phyloP scores from a whole-genome alignment of 306 rosid genomes.

The Fragaria nilgerrensis region DNA sequence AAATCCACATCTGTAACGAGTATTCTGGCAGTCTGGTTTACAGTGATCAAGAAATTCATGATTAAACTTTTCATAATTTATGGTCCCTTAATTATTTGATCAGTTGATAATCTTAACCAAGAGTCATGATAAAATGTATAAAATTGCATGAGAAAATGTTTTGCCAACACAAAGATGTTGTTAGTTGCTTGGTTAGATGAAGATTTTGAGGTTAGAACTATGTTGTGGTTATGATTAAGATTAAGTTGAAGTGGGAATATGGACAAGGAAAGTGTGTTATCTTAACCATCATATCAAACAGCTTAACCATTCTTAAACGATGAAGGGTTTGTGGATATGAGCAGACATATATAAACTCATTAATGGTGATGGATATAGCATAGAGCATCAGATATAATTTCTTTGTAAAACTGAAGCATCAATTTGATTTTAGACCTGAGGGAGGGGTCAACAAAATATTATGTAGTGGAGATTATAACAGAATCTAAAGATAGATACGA shows the following conservation, averaged over 20 bases:
- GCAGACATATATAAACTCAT: neutral
- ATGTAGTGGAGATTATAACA: neutral
- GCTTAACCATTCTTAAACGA: constrained; percentile 5
- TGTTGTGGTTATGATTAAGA: neutral
- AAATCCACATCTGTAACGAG: neutral
- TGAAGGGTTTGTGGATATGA: neutral
- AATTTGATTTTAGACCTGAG: neutral
- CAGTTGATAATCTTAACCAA: neutral
- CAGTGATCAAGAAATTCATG: neutral
- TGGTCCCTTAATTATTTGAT: too few relatives aligned
- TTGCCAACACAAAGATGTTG: neutral
- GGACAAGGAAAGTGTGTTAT: neutral
- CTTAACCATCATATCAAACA: constrained; percentile 16
- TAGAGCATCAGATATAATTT: neutral
- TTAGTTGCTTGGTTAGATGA: neutral
- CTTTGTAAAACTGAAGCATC: neutral
- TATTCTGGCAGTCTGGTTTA: neutral
- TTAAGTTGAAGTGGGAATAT: neutral
- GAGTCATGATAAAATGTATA: neutral
- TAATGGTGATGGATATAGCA: neutral
- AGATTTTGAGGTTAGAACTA: neutral
- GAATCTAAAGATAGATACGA: constrained; percentile 18
- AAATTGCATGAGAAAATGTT: neutral
- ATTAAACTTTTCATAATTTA: neutral
- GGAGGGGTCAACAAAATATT: neutral